phyloP scores from a whole-genome alignment of 305 asterid genomes.

The Rubia peregrina region DNA sequence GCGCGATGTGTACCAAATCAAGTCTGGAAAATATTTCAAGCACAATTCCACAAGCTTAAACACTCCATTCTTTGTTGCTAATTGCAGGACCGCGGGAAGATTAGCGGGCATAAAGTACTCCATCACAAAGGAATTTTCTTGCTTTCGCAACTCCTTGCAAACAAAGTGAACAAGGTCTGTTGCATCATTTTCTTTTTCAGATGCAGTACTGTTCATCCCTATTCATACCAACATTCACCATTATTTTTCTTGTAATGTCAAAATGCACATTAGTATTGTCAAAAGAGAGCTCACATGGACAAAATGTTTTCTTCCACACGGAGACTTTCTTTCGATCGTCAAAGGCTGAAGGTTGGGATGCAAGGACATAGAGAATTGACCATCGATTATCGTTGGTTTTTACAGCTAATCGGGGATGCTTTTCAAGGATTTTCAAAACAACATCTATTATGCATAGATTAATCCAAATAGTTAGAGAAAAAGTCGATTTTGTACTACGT shows the following conservation, averaged over 20 bases:
- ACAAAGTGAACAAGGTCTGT: background rate
- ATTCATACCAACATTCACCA: background rate
- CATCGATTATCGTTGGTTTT: background rate
- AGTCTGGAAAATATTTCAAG: slow-evolving; percentile 7
- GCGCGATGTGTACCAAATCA: slow-evolving; percentile 1
- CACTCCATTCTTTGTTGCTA: slow-evolving; percentile 3
- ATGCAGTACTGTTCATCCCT: background rate
- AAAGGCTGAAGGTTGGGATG: slow-evolving; percentile 6
- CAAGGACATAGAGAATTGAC: slow-evolving; percentile 5
- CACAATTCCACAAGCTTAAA: slow-evolving; percentile 9
- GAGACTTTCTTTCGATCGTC: background rate
- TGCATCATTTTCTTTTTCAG: background rate
- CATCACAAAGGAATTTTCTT: background rate
- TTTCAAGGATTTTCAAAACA: background rate
- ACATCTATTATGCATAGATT: background rate
- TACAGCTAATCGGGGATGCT: background rate
- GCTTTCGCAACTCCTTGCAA: background rate
- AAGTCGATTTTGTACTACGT: too few relatives aligned
- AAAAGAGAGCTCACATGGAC: background rate
- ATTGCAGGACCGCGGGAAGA: background rate
- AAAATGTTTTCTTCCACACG: background rate
- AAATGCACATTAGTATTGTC: background rate
- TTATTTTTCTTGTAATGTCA: too few relatives aligned
- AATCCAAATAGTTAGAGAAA: background rate
- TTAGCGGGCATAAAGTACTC: background rate